Evolutionary conservation across 805 yeast genomes (phyloP).

Genomic region (Ogataea zsoltii): DNA sequence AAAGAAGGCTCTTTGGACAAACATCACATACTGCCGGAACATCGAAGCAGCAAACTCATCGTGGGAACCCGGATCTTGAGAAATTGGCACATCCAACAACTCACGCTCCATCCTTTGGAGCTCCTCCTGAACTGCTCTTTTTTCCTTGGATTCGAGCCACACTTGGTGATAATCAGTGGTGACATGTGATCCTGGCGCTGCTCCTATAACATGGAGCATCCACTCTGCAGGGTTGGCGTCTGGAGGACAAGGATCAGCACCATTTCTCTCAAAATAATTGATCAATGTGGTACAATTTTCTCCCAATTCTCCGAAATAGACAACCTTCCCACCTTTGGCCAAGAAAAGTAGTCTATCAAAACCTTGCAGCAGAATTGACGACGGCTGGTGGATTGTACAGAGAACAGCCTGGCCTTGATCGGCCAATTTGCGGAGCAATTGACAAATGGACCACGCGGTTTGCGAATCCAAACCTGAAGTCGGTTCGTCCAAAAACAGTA

Average conservation of each 20-base stretch:
- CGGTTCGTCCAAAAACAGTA: constrained; percentile 57
- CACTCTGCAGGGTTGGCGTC: constrained; percentile 75
- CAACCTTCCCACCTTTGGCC: constrained; percentile 51
- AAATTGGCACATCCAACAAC: no score
- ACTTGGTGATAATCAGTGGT: constrained; percentile 58
- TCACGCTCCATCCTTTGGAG: constrained; percentile 21
- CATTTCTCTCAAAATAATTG: constrained; percentile 46
- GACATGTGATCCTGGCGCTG: constrained; percentile 50
- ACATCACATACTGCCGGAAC: constrained; percentile 35
- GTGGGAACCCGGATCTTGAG: constrained; percentile 5
- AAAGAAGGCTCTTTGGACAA: constrained; percentile 36
- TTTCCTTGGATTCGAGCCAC: constrained; percentile 49
- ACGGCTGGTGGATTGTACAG: constrained; percentile 57
- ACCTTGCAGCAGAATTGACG: constrained; percentile 43
- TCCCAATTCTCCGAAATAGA: constrained; percentile 55
- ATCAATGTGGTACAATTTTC: constrained; percentile 41
- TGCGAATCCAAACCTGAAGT: constrained; percentile 60
- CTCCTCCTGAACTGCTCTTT: constrained; percentile 3
- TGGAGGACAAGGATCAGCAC: constrained; percentile 63
- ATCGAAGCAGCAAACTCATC: constrained; percentile 47
- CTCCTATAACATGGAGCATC: constrained; percentile 71
- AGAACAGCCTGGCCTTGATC: constrained; percentile 55
- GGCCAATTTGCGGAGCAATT: constrained; percentile 48
- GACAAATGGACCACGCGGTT: constrained; percentile 57
- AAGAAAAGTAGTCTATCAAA: constrained; percentile 44